Percentiles rank a stretch among this genome's conserved stretches.
Evolutionary conservation across 345 rosid species (phyloP).

Genomic region (Rhodamnia argentea): DNA sequence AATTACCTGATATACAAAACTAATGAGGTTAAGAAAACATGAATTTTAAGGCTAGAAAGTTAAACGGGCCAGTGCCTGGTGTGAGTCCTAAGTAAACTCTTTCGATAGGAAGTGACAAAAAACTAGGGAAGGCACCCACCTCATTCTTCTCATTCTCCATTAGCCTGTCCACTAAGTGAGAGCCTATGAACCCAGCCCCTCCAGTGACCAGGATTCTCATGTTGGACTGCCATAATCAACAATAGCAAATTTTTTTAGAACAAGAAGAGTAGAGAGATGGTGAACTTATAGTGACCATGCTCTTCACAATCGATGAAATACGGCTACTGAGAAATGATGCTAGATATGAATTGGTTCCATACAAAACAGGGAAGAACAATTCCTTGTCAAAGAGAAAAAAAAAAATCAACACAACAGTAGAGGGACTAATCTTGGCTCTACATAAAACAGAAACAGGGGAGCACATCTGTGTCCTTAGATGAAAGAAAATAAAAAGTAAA

Average conservation of each 20-base stretch:
- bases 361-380: neutral
- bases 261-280: neutral
- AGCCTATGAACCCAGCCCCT: constrained; percentile 97
- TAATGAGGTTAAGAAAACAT: neutral
- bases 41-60: neutral
- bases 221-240: constrained; percentile 43
- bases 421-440: neutral
- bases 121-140: constrained; percentile 21
- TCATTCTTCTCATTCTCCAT: constrained; percentile 96
- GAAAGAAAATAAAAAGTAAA: neutral
- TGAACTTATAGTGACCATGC: neutral
- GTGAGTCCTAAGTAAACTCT: neutral
- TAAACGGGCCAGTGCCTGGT: neutral
- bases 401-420: neutral
- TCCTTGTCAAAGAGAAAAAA: neutral
- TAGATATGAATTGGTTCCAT: neutral
- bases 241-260: neutral
- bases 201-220: constrained; percentile 96
- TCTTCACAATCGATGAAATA: neutral
- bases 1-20: constrained; percentile 38
- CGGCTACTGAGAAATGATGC: neutral
- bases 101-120: neutral
- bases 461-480: neutral
- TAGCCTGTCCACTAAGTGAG: constrained; percentile 82
- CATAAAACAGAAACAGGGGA: neutral